Evolutionary conservation across 192 early-diverging fungal genomes (phyloP).

Genomic region (Backusella morwellensis): DNA sequence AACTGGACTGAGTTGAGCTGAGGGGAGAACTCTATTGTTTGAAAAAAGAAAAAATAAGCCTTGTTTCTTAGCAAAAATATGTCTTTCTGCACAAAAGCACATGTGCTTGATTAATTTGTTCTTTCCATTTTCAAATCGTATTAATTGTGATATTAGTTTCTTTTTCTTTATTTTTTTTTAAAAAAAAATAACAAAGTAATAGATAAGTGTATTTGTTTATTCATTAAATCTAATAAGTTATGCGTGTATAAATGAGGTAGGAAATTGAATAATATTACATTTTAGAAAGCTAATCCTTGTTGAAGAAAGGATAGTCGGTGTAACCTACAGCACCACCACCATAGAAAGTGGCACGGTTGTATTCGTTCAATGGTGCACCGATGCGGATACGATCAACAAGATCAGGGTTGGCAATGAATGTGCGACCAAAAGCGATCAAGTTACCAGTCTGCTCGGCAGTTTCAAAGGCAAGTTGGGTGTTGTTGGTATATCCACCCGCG

Average conservation of each 20-base stretch:
- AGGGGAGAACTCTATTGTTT: no score
- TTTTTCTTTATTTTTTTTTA: no score
- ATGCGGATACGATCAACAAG: conserved; percentile 27
- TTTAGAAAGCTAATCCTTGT: not conserved
- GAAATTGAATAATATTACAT: not conserved
- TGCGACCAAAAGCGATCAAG: conserved; percentile 33
- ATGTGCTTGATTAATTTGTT: no score
- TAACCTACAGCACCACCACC: conserved; percentile 14
- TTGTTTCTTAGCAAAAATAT: no score
- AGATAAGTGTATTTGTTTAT: no score
- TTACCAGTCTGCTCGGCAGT: conserved; percentile 4
- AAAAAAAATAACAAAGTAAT: no score
- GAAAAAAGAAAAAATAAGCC: no score
- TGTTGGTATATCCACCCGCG: conserved; percentile 16
- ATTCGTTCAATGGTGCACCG: conserved; percentile 18
- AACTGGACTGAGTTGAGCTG: no score
- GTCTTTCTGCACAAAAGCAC: no score
- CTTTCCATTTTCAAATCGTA: no score
- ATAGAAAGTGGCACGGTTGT: conserved; percentile 32
- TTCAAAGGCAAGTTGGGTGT: not conserved
- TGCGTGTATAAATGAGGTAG: not conserved
- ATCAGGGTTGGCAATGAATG: conserved; percentile 40
- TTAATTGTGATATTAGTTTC: no score
- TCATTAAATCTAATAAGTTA: not conserved
- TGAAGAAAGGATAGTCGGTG: conserved; percentile 31